These are phyloP conservation scores for Garcia nutans DNA, from an alignment of 345 rosid species.

Conservation along the genomic window DNA sequence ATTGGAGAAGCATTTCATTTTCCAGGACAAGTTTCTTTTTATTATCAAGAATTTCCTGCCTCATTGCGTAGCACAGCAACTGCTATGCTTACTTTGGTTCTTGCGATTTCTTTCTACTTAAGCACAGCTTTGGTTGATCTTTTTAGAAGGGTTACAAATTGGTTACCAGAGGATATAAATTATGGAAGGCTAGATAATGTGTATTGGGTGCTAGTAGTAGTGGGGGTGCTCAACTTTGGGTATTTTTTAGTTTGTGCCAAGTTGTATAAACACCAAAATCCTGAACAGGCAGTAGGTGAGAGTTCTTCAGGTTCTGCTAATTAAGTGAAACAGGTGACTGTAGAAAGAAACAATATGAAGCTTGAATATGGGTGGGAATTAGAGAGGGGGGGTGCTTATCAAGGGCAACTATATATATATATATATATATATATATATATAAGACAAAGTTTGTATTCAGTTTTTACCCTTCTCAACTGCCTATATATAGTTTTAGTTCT, in stretches of 20 bases:
- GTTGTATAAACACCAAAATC: slow-evolving; percentile 12
- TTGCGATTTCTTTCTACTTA: slow-evolving; percentile 40
- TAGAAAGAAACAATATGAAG: too few species aligned
- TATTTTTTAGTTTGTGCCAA: slow-evolving; percentile 16
- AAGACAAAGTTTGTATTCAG: too few species aligned
- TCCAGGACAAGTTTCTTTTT: slow-evolving; percentile 42
- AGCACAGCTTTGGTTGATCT: slow-evolving; percentile 41
- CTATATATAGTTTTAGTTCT: too few species aligned
- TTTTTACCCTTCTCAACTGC: too few species aligned
- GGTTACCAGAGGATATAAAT: slow-evolving; percentile 54
- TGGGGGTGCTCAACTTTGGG: slow-evolving; percentile 16
- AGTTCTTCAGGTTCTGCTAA: not conserved
- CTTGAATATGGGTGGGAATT: too few species aligned
- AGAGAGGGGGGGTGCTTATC: too few species aligned
- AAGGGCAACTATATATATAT: too few species aligned
- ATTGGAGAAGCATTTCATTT: slow-evolving; percentile 49
- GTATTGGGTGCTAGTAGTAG: slow-evolving; percentile 15
- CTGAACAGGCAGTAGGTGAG: not conserved
- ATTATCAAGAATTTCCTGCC: slow-evolving; percentile 46
- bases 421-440: too few species aligned
- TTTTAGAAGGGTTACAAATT: slow-evolving; percentile 32
- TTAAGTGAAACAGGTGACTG: too few species aligned
- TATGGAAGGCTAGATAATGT: slow-evolving; percentile 39
- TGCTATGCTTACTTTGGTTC: slow-evolving; percentile 40
- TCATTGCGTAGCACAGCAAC: slow-evolving; percentile 43